Base-by-base conservation (phyloP, 2,329 filamentous ascomycete species). In the Myrmaecium sp. region DNA sequence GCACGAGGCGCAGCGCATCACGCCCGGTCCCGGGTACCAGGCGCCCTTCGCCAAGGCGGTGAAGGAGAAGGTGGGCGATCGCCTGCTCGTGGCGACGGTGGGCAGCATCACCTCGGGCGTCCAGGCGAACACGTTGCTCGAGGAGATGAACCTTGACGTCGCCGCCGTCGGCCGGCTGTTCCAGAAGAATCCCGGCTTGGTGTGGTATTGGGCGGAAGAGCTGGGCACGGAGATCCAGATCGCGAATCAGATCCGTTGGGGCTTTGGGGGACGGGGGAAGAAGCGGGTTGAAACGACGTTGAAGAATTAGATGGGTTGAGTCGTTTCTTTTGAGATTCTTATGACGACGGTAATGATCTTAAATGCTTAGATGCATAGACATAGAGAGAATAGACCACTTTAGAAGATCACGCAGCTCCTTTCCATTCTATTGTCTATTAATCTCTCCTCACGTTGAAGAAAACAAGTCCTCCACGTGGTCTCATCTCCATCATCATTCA, bases 141-240 rank as follows among this genome's bases (percentile, higher is more conserved):
- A 67, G 33, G 48, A 55, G 6, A 49, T 36, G 4, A 28, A 30
- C 5, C 40, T 72, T 31, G 83, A 94, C 44, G 49, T 84, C n/a
- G 70, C 75, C 0, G 61, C 86, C 11, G 62, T 76, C 2, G 84
- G 69, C 0, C 62, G 81, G 30, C 74, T 77, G 42, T 89, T 89
- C 51, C 62, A 91, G 54, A 70, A 81, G 47, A 81, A 92, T 43
- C 78, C 83, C 0, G 73, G 79, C 31, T 71, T 83, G 44, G 75
- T 82, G 6, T 69, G 81, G 52, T 63, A 66, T 17, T 74, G 69
- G 34, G 83, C 80, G 0, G 65, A 78, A 33, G 67, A 82, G 36
- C 56, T 92, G 17, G 71, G 68, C 6, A 70, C 84, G 3, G 57
- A 69, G 31, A 69, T 84, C 4, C 59, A 74, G 39, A 75, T 74